Percentiles rank a stretch among this genome's conserved stretches.
Evolutionary conservation across 2,329 filamentous ascomycete genomes (phyloP).

Genomic region (Colletotrichum eremochloae): DNA sequence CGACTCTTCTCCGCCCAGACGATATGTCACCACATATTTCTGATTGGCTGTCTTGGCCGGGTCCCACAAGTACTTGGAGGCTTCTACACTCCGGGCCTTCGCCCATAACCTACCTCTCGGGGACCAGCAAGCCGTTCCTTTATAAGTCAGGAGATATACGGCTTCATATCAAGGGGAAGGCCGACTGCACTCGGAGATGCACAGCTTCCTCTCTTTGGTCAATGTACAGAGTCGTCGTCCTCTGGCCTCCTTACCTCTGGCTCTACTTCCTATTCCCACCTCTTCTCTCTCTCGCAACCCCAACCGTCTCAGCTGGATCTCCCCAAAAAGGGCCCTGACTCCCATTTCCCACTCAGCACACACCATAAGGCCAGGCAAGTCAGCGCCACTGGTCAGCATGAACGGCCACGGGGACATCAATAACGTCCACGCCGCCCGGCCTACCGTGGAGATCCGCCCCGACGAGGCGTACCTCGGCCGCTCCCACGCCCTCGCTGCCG

Average conservation of each 20-base stretch:
- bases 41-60: background rate
- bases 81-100: background rate
- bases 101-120: background rate
- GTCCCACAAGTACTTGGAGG: background rate
- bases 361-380: background rate
- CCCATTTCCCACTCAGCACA: background rate
- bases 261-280: background rate
- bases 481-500: conserved; percentile 58
- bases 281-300: background rate
- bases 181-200: background rate
- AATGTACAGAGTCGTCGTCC: background rate
- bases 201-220: background rate
- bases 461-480: conserved; percentile 46
- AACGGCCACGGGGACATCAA: conserved; percentile 51
- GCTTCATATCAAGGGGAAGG: background rate
- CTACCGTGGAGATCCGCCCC: conserved; percentile 38
- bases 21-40: background rate
- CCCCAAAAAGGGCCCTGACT: background rate
- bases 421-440: conserved; percentile 48
- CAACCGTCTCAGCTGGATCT: background rate
- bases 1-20: background rate
- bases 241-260: background rate
- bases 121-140: background rate
- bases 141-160: background rate
- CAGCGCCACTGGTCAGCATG: conserved; percentile 24